Evolutionary conservation across 1,139 yeast genomes (phyloP).

Genomic region (Scheffersomyces quercinus): DNA sequence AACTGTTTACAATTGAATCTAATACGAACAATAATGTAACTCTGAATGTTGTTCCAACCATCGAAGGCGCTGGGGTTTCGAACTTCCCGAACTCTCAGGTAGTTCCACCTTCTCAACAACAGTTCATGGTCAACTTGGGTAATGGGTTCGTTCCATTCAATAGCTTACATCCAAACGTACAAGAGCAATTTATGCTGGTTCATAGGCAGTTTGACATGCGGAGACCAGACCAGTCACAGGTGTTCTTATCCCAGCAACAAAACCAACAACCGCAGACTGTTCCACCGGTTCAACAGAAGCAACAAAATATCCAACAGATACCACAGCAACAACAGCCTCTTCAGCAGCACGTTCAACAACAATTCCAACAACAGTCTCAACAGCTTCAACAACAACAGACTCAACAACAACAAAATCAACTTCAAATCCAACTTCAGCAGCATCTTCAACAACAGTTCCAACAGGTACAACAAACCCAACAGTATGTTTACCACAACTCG

Average conservation of each 20-base stretch:
- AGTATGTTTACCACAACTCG: constrained; percentile 9
- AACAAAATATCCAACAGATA: too few species aligned
- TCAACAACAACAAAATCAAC: constrained; percentile 4
- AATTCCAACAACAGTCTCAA: neutral
- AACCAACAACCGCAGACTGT: constrained; percentile 1
- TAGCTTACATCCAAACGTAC: constrained; percentile 19
- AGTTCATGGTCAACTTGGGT: constrained; percentile 22
- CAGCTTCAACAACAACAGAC: constrained; percentile 1
- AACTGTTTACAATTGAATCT: neutral
- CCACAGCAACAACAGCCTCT: too few species aligned
- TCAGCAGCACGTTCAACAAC: neutral
- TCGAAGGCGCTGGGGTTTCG: neutral
- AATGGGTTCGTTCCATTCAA: constrained; percentile 21
- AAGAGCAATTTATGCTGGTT: constrained; percentile 18
- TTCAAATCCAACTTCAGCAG: constrained; percentile 7
- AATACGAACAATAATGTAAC: neutral
- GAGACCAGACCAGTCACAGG: constrained; percentile 8
- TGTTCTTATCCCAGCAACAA: constrained; percentile 1
- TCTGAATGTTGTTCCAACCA: neutral
- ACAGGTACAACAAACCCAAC: constrained; percentile 2
- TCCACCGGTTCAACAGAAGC: constrained; percentile 5
- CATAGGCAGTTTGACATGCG: constrained; percentile 14
- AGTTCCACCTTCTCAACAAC: constrained; percentile 13
- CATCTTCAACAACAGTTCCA: constrained; percentile 8
- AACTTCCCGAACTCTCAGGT: constrained; percentile 1